Conservation (phyloP, 208 protist genomes). For the Trichomonas gallinae region DNA sequence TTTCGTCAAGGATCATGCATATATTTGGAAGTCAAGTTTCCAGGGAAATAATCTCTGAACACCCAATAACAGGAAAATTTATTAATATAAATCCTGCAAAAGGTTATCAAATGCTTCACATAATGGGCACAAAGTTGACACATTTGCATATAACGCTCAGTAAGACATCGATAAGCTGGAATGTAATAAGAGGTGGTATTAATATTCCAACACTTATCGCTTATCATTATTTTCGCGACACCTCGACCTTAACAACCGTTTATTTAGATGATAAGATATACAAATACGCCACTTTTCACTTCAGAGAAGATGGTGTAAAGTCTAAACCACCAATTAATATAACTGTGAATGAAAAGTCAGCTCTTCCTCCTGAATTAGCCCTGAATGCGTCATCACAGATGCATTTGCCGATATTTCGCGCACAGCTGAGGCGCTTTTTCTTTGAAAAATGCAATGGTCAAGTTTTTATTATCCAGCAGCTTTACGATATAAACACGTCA, state of each 20-base stretch:
- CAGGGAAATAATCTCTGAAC: neutral
- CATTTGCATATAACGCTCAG: neutral
- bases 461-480: neutral
- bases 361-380: neutral
- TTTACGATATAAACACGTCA: neutral
- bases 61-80: neutral
- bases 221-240: neutral
- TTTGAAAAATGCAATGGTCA: neutral
- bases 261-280: neutral
- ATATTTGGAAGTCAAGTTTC: neutral
- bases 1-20: neutral
- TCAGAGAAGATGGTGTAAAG: neutral
- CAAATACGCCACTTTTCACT: neutral
- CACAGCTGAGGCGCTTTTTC: neutral
- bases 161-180: neutral
- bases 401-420: neutral
- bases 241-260: neutral
- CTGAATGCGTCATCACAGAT: neutral
- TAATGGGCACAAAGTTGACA: neutral
- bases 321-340: neutral
- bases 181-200: neutral
- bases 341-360: neutral
- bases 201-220: neutral
- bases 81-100: neutral
- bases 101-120: neutral